Evolutionary conservation across 176 grass and related monocot genomes (phyloP).

Genomic region (Hsuehochloa calcarea): DNA sequence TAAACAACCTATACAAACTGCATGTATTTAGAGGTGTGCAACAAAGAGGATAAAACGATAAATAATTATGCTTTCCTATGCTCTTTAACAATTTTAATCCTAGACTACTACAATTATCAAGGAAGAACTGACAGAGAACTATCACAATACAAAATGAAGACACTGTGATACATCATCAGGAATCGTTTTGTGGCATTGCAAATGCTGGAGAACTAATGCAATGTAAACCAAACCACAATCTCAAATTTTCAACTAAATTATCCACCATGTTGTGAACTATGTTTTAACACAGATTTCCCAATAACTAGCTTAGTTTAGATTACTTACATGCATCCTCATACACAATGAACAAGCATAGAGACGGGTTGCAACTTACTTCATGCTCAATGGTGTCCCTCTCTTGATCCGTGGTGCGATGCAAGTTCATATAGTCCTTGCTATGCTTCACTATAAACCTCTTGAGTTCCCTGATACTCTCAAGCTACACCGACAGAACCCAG

Average conservation of each 20-base stretch:
- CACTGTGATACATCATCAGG: background rate
- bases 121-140: background rate
- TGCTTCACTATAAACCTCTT: conserved; percentile 84
- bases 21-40: background rate
- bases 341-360: background rate
- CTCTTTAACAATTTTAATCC: background rate
- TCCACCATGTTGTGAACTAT: background rate
- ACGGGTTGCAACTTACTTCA: conserved; percentile 52
- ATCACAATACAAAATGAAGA: background rate
- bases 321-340: background rate
- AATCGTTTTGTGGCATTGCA: background rate
- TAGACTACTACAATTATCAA: background rate
- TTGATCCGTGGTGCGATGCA: conserved; percentile 86
- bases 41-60: conserved; percentile 9
- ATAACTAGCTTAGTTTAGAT: background rate
- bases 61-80: background rate
- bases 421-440: conserved; percentile 82
- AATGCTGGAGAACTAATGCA: background rate
- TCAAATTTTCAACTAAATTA: background rate
- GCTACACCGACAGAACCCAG: conserved; percentile 46
- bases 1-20: background rate
- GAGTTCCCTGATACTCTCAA: conserved; percentile 77
- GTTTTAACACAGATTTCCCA: background rate
- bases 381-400: conserved; percentile 97
- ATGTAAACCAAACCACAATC: background rate